Percentiles rank a stretch among this genome's conserved stretches.
These are phyloP conservation scores for Ganoderma leucocontextum DNA, from an alignment of 1,284 basidiomycete species.

Conservation along the genomic window DNA sequence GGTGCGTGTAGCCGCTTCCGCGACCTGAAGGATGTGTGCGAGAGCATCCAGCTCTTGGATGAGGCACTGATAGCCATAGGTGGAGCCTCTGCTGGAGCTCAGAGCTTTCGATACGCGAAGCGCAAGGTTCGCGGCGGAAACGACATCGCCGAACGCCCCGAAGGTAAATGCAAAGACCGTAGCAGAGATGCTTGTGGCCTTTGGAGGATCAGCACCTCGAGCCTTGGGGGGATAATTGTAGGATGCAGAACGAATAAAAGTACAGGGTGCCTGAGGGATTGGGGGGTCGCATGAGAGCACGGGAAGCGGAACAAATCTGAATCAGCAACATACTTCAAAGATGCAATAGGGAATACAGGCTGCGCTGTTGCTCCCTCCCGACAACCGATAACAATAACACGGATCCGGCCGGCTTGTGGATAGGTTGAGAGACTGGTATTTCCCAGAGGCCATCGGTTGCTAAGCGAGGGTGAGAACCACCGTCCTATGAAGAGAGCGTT, in stretches of 20 bases:
- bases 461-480: too few species aligned
- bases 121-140: slow-evolving; percentile 29
- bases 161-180: slow-evolving; percentile 13
- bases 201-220: neutral
- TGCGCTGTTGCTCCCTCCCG: neutral
- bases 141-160: slow-evolving; percentile 27
- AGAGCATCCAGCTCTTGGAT: neutral
- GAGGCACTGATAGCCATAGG: slow-evolving; percentile 1
- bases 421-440: too few species aligned
- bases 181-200: neutral
- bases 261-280: too few species aligned
- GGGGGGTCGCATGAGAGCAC: too few species aligned
- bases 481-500: too few species aligned
- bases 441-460: neutral
- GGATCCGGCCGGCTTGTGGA: too few species aligned
- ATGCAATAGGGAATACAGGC: neutral
- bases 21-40: neutral
- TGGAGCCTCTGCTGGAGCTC: neutral
- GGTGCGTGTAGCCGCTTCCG: neutral
- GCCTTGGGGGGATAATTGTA: neutral
- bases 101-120: slow-evolving; percentile 15
- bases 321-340: neutral
- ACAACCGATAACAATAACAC: neutral
- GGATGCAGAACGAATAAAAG: too few species aligned
- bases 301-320: neutral